phyloP scores from a whole-genome alignment of 2,329 filamentous ascomycete species.

The Celoporthe dispersa region DNA sequence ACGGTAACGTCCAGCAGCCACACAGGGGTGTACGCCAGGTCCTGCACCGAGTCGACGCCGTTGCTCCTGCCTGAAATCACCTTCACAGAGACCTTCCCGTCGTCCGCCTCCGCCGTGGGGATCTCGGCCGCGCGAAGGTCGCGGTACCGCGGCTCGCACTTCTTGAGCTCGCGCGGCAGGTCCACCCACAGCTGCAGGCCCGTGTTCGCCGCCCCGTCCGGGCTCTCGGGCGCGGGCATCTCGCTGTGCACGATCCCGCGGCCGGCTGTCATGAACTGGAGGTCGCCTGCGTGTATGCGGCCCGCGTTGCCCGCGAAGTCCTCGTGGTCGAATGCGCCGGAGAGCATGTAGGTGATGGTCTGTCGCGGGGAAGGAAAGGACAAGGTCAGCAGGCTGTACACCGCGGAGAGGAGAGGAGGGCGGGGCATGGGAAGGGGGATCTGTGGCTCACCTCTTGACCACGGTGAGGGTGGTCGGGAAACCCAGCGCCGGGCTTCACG shows the following conservation, averaged over 20 bases:
- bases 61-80: constrained; percentile 87
- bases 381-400: constrained; percentile 61
- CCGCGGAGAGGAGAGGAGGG: not conserved
- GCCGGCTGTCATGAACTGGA: constrained; percentile 98
- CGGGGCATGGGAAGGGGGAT: not conserved
- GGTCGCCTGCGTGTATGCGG: constrained; percentile 82
- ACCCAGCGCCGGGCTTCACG: constrained; percentile 79
- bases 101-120: constrained; percentile 71
- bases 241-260: constrained; percentile 92
- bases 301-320: constrained; percentile 88
- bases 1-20: constrained; percentile 89
- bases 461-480: constrained; percentile 73
- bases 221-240: constrained; percentile 79
- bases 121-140: constrained; percentile 82
- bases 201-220: constrained; percentile 75
- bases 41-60: constrained; percentile 83
- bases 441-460: constrained; percentile 36
- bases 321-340: constrained; percentile 86
- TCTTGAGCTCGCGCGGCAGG: constrained; percentile 79
- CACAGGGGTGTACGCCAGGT: constrained; percentile 95
- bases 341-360: constrained; percentile 85
- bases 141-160: constrained; percentile 89
- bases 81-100: constrained; percentile 78
- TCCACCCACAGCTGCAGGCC: constrained; percentile 97
- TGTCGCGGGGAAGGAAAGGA: constrained; percentile 67